Evolutionary conservation across 2,329 filamentous ascomycete species (phyloP), one percentile per base, ranked within the genome.

Genomic region (Hypomyces perniciosus): DNA sequence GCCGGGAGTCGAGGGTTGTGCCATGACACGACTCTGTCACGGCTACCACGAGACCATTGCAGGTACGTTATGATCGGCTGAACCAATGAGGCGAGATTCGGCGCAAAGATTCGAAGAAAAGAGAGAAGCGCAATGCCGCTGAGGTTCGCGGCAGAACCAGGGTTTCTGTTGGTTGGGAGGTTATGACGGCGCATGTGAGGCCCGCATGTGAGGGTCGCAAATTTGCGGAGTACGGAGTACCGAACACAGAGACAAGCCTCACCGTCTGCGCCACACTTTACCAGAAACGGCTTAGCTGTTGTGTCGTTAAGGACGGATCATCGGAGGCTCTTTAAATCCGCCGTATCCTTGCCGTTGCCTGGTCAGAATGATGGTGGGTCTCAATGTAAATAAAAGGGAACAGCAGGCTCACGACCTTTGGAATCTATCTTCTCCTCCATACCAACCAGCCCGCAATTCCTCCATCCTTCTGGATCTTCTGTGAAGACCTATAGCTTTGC

Each of bases 331-430:
- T 39, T 12, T 40, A 37, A 38, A 52, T 59, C 57, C 57, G 55
- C 50, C 34, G 52, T 49, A 48, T 40, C 40, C 29, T 42, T 46
- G 29, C 53, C 53, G 68, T 71, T 71, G 69, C 67, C 67, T 57
- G 63, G 67, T 57, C 65, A 70, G 59, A 57, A 5, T 10, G 12
- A 34, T 34, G 44, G 65, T 68, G 67, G 68, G 66, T 61, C 64
- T 30, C 50, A 63, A 68, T 65, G 71, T 74, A 74, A 75, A 75
- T 73, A 74, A 73, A 74, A 73, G 64, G 62, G 57, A 61, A 54
- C 54, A 51, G 44, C n/a, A 9, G 10, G 31, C 26, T 37, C 34
- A 29, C 38, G 53, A 48, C 51, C 55, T 57, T 62, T 54, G 56
- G 59, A 53, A 59, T 52, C 37, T 57, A 35, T 53, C 49, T 50